Evolutionary conservation across 768 basidiomycete species (phyloP), one percentile per base, ranked within the genome.

Genomic region (Chiua virens): DNA sequence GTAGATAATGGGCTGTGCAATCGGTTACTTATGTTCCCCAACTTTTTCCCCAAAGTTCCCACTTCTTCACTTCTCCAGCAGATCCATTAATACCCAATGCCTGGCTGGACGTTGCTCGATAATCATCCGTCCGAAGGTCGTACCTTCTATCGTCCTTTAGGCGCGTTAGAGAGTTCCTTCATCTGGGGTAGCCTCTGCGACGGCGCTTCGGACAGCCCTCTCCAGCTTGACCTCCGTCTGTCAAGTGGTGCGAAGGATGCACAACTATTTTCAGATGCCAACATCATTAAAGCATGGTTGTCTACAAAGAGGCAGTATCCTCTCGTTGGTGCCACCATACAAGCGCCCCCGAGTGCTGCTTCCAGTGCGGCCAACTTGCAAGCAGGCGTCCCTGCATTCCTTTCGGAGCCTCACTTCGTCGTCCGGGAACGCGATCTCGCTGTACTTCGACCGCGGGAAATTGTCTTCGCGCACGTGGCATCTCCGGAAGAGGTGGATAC

Each of bases 291-390:
- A 21, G 67, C 75, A 8, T 83, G 80, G 79, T 47, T 62, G 20
- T 54, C 68, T 20, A 59, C 79, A 35, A 82, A 83, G 61, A 64
- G 60, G 30, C 70, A 65, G 30, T 79, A 71, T 52, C 80, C 81
- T 3, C 64, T 83, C 9, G 73, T 81, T 23, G 78, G 71, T 8
- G 70, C 75, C 8, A 64, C 51, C 6, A 54, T 79, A 20, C 17
- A 66, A 74, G 32, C 62, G 10, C 27, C 27, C 10, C 27, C 27
- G 9, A 8, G 8, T 10, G 3, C 7, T 8, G 5, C 10, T 8
- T 8, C 9, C 10, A 28, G 27, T 10, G 27, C 2, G 8, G 27
- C 10, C 7, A 8, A 28, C 27, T 28, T 8, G 27, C 3, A 28
- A 28, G 27, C 2, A 2, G 8, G 10, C 8, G 4, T 28, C 10